phyloP scores from a whole-genome alignment of 148 eudicot genomes.

The Simmondsia chinensis region DNA sequence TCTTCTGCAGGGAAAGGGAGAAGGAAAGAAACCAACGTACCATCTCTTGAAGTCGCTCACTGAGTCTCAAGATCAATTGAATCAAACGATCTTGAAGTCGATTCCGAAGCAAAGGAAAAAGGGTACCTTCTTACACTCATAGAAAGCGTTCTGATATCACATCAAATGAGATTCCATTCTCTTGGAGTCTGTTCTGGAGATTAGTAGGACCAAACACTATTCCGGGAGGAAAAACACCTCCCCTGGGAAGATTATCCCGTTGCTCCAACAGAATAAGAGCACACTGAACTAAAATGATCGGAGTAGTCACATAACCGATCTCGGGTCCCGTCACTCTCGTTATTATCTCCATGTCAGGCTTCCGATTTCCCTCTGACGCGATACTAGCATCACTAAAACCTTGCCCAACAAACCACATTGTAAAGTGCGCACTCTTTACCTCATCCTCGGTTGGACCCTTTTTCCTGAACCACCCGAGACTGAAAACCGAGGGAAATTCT shows the following conservation, averaged over 20 bases:
- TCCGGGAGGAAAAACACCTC: slow-evolving; percentile 82
- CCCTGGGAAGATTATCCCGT: slow-evolving; percentile 62
- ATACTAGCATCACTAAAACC: slow-evolving; percentile 42
- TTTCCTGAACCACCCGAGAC: slow-evolving; percentile 70
- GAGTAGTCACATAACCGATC: slow-evolving; percentile 69
- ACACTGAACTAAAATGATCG: slow-evolving; percentile 65
- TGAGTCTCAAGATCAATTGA: too few relatives aligned
- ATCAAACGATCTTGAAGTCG: too few relatives aligned
- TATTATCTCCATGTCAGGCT: slow-evolving; percentile 62
- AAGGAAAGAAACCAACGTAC: too few relatives aligned
- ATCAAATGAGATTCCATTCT: slow-evolving; percentile 81
- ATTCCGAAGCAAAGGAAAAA: too few relatives aligned
- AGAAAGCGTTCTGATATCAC: slow-evolving; percentile 55
- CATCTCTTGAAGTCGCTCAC: too few relatives aligned
- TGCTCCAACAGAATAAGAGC: slow-evolving; percentile 48
- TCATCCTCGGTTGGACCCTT: slow-evolving; percentile 76
- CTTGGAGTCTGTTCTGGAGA: slow-evolving; percentile 69
- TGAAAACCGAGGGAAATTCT: slow-evolving; percentile 68
- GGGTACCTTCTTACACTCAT: too few relatives aligned
- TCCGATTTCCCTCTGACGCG: slow-evolving; percentile 17
- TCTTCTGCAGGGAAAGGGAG: too few relatives aligned
- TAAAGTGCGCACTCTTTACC: slow-evolving; percentile 72
- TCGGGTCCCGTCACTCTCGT: slow-evolving; percentile 90
- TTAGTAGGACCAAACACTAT: slow-evolving; percentile 78
- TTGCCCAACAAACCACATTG: slow-evolving; percentile 84